Base-by-base conservation (phyloP, 345 rosid genomes). In the Hibiscus syriacus region DNA sequence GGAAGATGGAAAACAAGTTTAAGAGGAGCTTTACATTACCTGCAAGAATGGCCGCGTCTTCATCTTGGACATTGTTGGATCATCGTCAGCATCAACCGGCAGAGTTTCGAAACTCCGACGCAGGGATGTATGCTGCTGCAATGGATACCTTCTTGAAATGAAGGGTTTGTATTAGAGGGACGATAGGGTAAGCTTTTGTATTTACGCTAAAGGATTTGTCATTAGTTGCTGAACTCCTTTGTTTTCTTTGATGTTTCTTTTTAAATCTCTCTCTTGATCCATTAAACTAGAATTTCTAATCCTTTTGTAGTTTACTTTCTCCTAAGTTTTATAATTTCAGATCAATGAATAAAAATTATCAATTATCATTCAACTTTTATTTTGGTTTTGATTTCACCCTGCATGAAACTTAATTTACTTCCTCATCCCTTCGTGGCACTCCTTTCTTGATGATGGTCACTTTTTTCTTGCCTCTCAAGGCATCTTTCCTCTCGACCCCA, bases 71-170 rank as follows among this genome's bases (percentile, higher is more conserved):
- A 14, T 82, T 96, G 2, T 74, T 80, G 0, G 87, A 85, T 76
- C 89, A 86, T 69, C 88, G 74, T 20, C 67, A 70, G 49, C 77
- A 80, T 45, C 84, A 80, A n/a, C 59, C 71, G 0, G 65, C 73
- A 39, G 95, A 86, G 82, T 89, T 76, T 22, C 72, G 86, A 78
- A 87, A 81, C 73, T 26, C 85, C 0, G 94, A 85, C 55, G 29
- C 79, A 0, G 92, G 91, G 68, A 76, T 93, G 82, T 90, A 83
- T 65, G 68, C 82, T 2, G 94, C 89, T 62, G 87, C 74, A 63
- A 84, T 89, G 96, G 92, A 86, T 77, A 86, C 88, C n/a, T 90
- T 81, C 87, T 70, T 93, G 90, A 90, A 87, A 50, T 87, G 65
- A 43, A 36, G 29, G 27, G 43, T n/a, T 25, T 12, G 38, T 66